Percentiles rank a stretch among this genome's conserved stretches.
These are phyloP conservation scores for Cocos nucifera DNA, from an alignment of 176 grass and related monocot genomes.

Conservation along the genomic window DNA sequence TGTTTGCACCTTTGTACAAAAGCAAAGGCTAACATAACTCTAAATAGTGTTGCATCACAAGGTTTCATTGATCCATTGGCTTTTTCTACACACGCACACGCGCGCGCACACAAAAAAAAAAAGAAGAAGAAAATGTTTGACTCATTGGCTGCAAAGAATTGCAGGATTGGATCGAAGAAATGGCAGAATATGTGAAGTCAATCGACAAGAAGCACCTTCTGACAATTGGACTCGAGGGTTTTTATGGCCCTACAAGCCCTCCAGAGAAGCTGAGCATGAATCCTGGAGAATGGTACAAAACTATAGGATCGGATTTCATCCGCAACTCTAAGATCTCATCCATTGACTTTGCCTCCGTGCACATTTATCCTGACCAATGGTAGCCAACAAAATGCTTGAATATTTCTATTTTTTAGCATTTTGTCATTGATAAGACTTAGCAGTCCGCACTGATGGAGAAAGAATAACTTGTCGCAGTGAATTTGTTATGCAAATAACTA, in stretches of 20 bases:
- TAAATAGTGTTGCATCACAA: background rate
- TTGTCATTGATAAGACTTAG: too few relatives aligned
- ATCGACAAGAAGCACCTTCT: constrained; percentile 70
- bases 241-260: constrained; percentile 59
- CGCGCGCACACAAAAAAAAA: background rate
- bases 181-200: constrained; percentile 70
- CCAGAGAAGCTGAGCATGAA: constrained; percentile 46
- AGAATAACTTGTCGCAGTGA: too few relatives aligned
- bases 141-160: too few relatives aligned
- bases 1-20: too few relatives aligned
- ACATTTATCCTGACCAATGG: constrained; percentile 90
- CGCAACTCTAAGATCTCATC: constrained; percentile 57
- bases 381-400: constrained; percentile 6
- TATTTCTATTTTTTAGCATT: too few relatives aligned
- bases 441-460: too few relatives aligned
- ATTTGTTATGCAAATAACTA: too few relatives aligned
- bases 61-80: background rate
- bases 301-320: constrained; percentile 73
- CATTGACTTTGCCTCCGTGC: constrained; percentile 86
- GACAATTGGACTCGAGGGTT: constrained; percentile 76
- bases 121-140: too few relatives aligned
- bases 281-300: constrained; percentile 61
- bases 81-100: background rate
- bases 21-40: background rate
- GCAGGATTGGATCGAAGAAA: constrained; percentile 93